phyloP scores from a whole-genome alignment of 805 yeast species.

The Naumovozyma baii region DNA sequence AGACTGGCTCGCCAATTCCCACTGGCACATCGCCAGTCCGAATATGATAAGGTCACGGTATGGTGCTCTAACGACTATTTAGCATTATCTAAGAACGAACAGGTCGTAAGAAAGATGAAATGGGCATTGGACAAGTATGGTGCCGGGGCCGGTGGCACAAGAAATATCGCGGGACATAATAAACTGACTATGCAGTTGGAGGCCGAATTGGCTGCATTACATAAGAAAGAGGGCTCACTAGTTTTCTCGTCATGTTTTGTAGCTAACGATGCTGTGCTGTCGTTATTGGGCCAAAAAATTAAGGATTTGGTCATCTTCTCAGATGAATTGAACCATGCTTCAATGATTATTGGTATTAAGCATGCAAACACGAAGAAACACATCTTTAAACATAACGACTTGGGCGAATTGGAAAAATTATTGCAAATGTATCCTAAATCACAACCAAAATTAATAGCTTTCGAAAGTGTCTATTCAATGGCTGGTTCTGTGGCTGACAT shows the following conservation, averaged over 20 bases:
- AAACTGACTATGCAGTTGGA: constrained; percentile 81
- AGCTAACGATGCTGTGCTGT: constrained; percentile 90
- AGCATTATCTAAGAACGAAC: constrained; percentile 81
- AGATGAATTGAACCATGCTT: constrained; percentile 91
- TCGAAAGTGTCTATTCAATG: constrained; percentile 96
- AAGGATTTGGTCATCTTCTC: constrained; percentile 85
- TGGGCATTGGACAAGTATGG: constrained; percentile 80
- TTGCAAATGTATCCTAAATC: constrained; percentile 73
- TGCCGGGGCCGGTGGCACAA: constrained; percentile 98
- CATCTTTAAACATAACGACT: constrained; percentile 83
- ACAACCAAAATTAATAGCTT: constrained; percentile 92
- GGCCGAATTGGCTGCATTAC: constrained; percentile 77
- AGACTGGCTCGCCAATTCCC: constrained; percentile 93
- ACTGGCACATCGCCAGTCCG: constrained; percentile 69
- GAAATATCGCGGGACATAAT: constrained; percentile 98
- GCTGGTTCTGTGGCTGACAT: constrained; percentile 96
- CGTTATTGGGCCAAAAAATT: constrained; percentile 83
- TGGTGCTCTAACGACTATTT: constrained; percentile 99
- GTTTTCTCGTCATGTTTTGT: constrained; percentile 94
- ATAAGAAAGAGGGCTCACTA: constrained; percentile 88
- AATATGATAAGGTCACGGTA: constrained; percentile 82
- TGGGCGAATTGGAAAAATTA: constrained; percentile 69
- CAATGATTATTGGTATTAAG: constrained; percentile 92
- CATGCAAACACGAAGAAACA: constrained; percentile 85
- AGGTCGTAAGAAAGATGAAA: constrained; percentile 69